Conservation (phyloP, 768 basidiomycete species). For the Suillus placidus region DNA sequence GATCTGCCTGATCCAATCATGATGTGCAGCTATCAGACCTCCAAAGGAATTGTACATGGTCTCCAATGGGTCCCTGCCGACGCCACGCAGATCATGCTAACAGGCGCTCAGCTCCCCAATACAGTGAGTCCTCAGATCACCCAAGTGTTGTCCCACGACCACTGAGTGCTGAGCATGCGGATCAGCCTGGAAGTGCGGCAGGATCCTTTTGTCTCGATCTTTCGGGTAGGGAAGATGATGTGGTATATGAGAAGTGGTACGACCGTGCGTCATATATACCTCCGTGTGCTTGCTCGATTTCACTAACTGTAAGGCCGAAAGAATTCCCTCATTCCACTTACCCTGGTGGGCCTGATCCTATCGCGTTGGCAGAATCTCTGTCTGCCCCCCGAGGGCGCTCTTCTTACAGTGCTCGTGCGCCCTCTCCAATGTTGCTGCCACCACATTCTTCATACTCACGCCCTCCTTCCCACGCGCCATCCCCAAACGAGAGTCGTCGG, state of each 20-base stretch:
- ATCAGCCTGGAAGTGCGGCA: constrained; percentile 55
- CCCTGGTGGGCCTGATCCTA: constrained; percentile 38
- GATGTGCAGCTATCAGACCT: constrained; percentile 65
- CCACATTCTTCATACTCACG: constrained; percentile 23
- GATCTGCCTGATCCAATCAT: constrained; percentile 24
- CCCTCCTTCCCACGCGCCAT: constrained; percentile 24
- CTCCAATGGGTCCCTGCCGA: constrained; percentile 69
- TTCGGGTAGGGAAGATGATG: constrained; percentile 42
- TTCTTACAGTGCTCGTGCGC: constrained; percentile 24
- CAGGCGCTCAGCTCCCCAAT: constrained; percentile 60
- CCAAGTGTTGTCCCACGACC: not conserved
- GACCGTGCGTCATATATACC: constrained; percentile 39
- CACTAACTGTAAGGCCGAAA: constrained; percentile 51
- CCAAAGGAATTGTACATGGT: constrained; percentile 66
- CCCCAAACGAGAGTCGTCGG: constrained; percentile 22
- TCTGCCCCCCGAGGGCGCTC: constrained; percentile 32
- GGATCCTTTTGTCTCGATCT: constrained; percentile 51
- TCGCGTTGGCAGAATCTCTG: constrained; percentile 32
- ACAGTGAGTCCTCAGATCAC: constrained; percentile 40
- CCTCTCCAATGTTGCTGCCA: constrained; percentile 22
- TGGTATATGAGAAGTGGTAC: constrained; percentile 49
- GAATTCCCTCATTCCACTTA: constrained; percentile 44
- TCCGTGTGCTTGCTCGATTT: constrained; percentile 35
- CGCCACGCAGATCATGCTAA: constrained; percentile 59
- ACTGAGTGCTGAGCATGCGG: constrained; percentile 12